phyloP scores from a whole-genome alignment of 768 basidiomycete species.

The Pholiota molesta region DNA sequence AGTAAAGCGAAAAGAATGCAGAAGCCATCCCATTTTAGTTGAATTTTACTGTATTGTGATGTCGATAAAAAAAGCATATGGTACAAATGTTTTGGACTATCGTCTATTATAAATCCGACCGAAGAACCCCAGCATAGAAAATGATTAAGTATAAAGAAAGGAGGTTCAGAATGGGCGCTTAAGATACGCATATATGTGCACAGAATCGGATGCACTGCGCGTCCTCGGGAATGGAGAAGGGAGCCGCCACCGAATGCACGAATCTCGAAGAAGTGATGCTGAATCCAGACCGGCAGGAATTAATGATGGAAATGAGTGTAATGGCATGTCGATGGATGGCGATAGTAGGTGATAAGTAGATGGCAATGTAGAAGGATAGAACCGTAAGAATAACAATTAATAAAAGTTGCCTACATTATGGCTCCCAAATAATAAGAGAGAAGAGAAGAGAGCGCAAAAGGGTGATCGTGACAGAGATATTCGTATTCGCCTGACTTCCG shows the following conservation, averaged over 20 bases:
- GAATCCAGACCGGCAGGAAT: background rate
- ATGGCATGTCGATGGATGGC: background rate
- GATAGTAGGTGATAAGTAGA: background rate
- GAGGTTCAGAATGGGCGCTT: background rate
- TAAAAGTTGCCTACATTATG: constrained; percentile 6
- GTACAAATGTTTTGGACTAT: constrained; percentile 1
- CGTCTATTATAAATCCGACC: constrained; percentile 8
- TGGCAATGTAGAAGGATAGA: background rate
- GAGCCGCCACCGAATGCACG: background rate
- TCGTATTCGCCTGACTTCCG: background rate
- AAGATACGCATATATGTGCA: background rate
- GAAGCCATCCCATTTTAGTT: too few species aligned
- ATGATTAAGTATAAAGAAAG: background rate
- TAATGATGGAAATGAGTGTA: background rate
- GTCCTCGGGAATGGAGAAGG: background rate
- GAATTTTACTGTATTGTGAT: background rate
- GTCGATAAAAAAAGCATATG: background rate
- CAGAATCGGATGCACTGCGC: background rate
- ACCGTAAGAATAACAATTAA: background rate
- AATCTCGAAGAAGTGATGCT: background rate
- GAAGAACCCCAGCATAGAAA: background rate
- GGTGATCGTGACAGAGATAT: background rate
- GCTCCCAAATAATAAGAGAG: background rate
- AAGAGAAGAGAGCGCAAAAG: background rate
- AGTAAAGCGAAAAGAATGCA: too few species aligned